Conservation (phyloP, 1,139 yeast genomes). For the Saccharomycopsis hybrid region DNA sequence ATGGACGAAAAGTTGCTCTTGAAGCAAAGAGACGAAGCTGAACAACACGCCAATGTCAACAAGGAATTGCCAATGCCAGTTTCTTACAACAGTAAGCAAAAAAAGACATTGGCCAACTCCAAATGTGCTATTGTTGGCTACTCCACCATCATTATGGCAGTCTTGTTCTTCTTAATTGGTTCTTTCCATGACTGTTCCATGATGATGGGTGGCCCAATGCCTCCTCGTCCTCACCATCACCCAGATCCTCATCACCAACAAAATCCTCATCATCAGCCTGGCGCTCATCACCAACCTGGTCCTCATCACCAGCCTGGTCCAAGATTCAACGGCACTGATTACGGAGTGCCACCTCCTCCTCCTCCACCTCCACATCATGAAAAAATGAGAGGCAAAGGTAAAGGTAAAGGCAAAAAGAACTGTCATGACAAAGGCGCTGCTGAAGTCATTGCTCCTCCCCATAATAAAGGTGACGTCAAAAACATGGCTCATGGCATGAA, state of each 20-base stretch:
- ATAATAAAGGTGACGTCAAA: neutral
- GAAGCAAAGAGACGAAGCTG: neutral
- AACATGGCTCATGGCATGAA: neutral
- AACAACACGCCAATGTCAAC: neutral
- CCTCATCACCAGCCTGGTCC: neutral
- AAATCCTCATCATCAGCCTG: no score
- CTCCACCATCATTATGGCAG: neutral
- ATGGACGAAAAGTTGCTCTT: neutral
- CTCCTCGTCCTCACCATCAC: no score
- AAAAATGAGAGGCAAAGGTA: neutral
- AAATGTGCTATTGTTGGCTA: neutral
- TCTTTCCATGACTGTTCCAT: neutral
- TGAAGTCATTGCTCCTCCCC: neutral
- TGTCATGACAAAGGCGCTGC: neutral
- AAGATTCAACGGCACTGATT: neutral
- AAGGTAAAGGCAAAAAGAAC: neutral
- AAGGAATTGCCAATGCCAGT: neutral
- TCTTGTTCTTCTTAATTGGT: neutral
- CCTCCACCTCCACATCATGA: neutral
- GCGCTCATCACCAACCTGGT: no score
- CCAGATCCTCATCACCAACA: no score
- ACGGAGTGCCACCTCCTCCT: neutral
- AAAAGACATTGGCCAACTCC: neutral
- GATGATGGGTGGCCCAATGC: neutral
- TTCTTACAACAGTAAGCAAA: neutral